Base-by-base conservation (phyloP, 768 basidiomycete species). In the Termitomyces titanicus region DNA sequence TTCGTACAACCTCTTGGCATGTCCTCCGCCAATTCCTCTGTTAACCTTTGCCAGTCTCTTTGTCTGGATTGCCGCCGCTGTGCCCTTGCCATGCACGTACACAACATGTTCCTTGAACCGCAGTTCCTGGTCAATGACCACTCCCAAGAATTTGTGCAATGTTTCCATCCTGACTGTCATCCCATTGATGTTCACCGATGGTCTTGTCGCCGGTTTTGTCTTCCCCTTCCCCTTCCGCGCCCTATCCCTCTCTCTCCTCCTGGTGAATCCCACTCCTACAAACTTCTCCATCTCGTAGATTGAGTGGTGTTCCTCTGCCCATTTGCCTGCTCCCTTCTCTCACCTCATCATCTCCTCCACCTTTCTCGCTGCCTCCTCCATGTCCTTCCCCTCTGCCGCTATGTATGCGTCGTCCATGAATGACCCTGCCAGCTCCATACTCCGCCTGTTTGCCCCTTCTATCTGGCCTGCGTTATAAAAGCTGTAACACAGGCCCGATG, bases 41-140 rank as follows among this genome's bases (percentile, higher is more conserved):
- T 29, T 29, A 3, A 29, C 38, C 12, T 18, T 39, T 39, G 38
- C 12, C 38, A 39, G 18, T 11, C 38, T 39, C 38, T 18, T 39
- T 3, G 18, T 15, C 38, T 54, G 12, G 7, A 39, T 6, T 12
- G 48, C 44, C 47, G 31, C 57, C 25, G 56, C 54, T 1, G 53
- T 55, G 12, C 35, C 54, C 18, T 60, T 60, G 5, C 31, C 58
- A 13, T 48, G 20, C 1, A 57, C 61, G 2, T 57, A 51, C 15
- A 56, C 44, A 11, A 39, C 45, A 7, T 66, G 62, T 6, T 40
- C 46, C 13, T 53, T 59, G 55, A 60, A 66, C 0, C 35, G 7
- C 0, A 65, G 52, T 27, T 58, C 37, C 20, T 65, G 40, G 46
- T 66, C 47, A 1, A 66, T 10, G 1, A 58, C 34, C 3, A 66